Percentiles rank a stretch among this genome's conserved stretches.
Evolutionary conservation across 2,329 filamentous ascomycete genomes (phyloP).

Genomic region (Bipolaris oryzae): DNA sequence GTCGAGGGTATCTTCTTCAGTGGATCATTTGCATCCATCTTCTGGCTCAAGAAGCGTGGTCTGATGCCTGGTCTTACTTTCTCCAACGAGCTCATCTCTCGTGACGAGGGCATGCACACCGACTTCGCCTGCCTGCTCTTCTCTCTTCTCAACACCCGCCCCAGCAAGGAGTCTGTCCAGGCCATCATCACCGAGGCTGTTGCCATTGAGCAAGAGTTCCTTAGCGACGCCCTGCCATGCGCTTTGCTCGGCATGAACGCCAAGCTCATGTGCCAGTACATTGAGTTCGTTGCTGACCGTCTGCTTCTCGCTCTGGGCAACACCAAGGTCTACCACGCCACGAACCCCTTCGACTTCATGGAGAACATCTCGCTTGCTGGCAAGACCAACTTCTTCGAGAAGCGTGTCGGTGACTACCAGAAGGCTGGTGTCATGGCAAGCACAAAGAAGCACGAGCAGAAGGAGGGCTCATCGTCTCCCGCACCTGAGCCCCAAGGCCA

Average conservation of each 20-base stretch:
- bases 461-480: conserved; percentile 52
- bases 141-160: conserved; percentile 94
- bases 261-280: conserved; percentile 98
- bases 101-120: conserved; percentile 98
- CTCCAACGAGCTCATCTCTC: conserved; percentile 99
- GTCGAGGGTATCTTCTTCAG: conserved; percentile 99
- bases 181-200: conserved; percentile 95
- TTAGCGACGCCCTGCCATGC: conserved; percentile 92
- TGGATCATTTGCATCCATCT: conserved; percentile 97
- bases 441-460: conserved; percentile 72
- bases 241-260: conserved; percentile 97
- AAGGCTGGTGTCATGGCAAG: conserved; percentile 98
- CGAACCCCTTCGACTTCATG: conserved; percentile 99
- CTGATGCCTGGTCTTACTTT: conserved; percentile 98
- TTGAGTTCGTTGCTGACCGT: conserved; percentile 98
- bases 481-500: conserved; percentile 52
- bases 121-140: conserved; percentile 98
- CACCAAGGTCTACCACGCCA: conserved; percentile 87
- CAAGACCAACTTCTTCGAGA: conserved; percentile 99
- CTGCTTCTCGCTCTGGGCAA: conserved; percentile 92
- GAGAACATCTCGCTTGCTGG: conserved; percentile 98
- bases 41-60: conserved; percentile 99
- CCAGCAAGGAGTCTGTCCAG: conserved; percentile 78
- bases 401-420: conserved; percentile 99
- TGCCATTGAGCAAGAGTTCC: conserved; percentile 93